phyloP scores from a whole-genome alignment of 192 early-diverging fungal genomes.

The Funneliformis geosporum region DNA sequence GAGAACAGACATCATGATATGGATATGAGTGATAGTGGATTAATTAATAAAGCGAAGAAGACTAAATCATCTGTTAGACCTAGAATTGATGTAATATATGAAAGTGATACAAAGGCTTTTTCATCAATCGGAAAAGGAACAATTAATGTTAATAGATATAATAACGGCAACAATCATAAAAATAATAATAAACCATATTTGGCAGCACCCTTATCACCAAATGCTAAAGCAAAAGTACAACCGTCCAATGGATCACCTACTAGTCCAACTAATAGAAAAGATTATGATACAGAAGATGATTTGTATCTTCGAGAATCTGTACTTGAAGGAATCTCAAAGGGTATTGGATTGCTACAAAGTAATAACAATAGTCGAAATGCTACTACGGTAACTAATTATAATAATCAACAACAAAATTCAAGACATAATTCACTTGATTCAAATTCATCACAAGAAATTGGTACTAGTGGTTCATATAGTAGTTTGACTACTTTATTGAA shows the following conservation, averaged over 20 bases:
- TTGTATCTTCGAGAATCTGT: constrained; percentile 59
- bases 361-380: constrained; percentile 9
- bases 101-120: not conserved
- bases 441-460: not conserved
- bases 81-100: constrained; percentile 1
- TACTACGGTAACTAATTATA: not conserved
- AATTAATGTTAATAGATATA: too few species aligned
- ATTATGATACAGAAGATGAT: constrained; percentile 59
- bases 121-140: not conserved
- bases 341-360: constrained; percentile 55
- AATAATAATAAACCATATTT: constrained; percentile 35
- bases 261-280: constrained; percentile 35
- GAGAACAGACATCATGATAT: constrained; percentile 42
- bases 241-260: constrained; percentile 44
- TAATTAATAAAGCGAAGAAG: constrained; percentile 35
- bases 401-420: constrained; percentile 3
- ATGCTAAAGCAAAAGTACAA: constrained; percentile 34
- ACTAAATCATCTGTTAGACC: not conserved
- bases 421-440: constrained; percentile 20
- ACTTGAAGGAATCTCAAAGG: constrained; percentile 60
- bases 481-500: constrained; percentile 9
- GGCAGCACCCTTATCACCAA: constrained; percentile 4
- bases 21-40: constrained; percentile 40
- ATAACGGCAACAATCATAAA: not conserved
- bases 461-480: constrained; percentile 2